Conservation (phyloP, 2,329 filamentous ascomycete species). For the Helminthosporium solani region DNA sequence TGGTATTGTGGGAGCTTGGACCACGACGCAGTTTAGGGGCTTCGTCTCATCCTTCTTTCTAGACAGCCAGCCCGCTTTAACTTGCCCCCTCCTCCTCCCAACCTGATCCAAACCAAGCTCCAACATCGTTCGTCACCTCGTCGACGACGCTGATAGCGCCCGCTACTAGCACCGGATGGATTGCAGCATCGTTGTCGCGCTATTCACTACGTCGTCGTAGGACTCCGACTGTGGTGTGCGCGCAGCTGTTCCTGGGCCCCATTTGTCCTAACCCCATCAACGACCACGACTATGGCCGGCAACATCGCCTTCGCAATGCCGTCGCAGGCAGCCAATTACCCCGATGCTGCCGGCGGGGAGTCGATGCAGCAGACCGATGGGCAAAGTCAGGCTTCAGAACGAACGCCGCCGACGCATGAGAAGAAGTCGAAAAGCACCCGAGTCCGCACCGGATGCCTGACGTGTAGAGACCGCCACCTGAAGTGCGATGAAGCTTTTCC, state of each 20-base stretch:
- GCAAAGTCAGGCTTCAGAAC: neutral
- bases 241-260: neutral
- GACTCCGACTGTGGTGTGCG: neutral
- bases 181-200: neutral
- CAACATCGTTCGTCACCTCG: slow-evolving; percentile 3
- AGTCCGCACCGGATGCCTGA: slow-evolving; percentile 77
- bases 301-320: slow-evolving; percentile 10
- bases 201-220: neutral
- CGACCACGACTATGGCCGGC: slow-evolving; percentile 3
- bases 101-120: slow-evolving; percentile 7
- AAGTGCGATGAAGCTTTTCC: slow-evolving; percentile 81
- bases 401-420: slow-evolving; percentile 10
- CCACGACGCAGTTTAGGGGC: slow-evolving; percentile 3
- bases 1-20: neutral
- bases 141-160: slow-evolving; percentile 1
- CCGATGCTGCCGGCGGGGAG: slow-evolving; percentile 1
- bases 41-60: neutral
- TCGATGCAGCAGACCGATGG: slow-evolving; percentile 3
- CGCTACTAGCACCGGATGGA: neutral
- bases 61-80: slow-evolving; percentile 8
- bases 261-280: neutral
- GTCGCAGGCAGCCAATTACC: slow-evolving; percentile 5
- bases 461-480: slow-evolving; percentile 83
- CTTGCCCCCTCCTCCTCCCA: slow-evolving; percentile 3
- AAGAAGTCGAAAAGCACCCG: slow-evolving; percentile 75